A percentile compares a stretch with the other conserved stretches of the same genome.
Evolutionary conservation across 305 asterid genomes (phyloP).

Genomic region (Solanum chacoense): DNA sequence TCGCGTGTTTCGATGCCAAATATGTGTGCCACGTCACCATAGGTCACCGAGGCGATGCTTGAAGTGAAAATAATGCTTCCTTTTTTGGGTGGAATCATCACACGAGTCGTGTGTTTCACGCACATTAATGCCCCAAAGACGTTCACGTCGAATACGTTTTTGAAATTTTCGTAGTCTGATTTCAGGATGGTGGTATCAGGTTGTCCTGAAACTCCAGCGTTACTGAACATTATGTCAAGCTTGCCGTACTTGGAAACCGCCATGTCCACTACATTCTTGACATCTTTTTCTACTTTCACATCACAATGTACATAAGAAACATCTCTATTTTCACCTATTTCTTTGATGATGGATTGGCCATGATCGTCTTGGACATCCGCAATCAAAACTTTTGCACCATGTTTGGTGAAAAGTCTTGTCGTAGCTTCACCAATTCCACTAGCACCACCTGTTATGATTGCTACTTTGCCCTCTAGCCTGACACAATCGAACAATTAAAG

Average conservation of each 20-base stretch:
- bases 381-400: constrained; percentile 40
- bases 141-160: constrained; percentile 30
- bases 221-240: constrained; percentile 51
- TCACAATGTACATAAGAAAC: constrained; percentile 36
- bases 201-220: constrained; percentile 34
- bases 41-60: constrained; percentile 27
- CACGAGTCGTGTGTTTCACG: constrained; percentile 55
- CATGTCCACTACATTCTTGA: constrained; percentile 10
- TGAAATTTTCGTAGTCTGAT: constrained; percentile 12
- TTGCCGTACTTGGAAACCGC: constrained; percentile 27
- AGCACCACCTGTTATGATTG: constrained; percentile 31
- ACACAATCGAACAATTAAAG: neutral
- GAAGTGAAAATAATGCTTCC: constrained; percentile 47
- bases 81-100: constrained; percentile 35
- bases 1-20: constrained; percentile 21
- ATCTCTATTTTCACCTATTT: neutral
- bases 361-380: neutral
- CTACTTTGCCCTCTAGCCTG: constrained; percentile 40
- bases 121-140: constrained; percentile 32
- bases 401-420: constrained; percentile 15
- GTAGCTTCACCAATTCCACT: constrained; percentile 11
- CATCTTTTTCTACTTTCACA: constrained; percentile 27
- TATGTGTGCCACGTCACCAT: constrained; percentile 19
- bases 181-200: constrained; percentile 5
- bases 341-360: neutral